phyloP scores from a whole-genome alignment of 768 basidiomycete genomes.

The Terana coerulea region DNA sequence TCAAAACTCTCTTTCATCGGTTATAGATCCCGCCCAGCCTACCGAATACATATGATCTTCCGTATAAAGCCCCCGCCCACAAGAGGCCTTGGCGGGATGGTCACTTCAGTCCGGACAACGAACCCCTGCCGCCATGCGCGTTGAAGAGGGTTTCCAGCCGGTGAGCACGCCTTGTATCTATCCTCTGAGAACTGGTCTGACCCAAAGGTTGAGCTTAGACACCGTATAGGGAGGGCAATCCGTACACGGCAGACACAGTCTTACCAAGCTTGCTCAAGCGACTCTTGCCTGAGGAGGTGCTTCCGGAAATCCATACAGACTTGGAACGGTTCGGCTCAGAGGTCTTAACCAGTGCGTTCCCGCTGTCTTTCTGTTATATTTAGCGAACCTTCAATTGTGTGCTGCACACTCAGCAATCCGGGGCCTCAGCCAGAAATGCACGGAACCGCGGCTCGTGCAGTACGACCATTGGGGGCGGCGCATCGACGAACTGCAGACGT shows the following conservation, averaged over 20 bases:
- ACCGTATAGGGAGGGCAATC: constrained; percentile 54
- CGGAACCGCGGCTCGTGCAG: constrained; percentile 55
- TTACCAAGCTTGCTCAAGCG: constrained; percentile 59
- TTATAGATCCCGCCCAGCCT: no score
- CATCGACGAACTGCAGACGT: constrained; percentile 63
- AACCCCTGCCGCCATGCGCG: constrained; percentile 42
- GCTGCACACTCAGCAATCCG: constrained; percentile 45
- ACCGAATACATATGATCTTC: no score
- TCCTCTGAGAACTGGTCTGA: not conserved
- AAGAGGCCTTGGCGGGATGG: no score
- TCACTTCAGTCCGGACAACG: no score
- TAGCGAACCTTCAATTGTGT: no score
- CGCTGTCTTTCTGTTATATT: no score
- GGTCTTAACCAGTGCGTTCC: constrained; percentile 43
- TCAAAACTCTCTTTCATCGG: no score
- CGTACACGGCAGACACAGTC: constrained; percentile 58
- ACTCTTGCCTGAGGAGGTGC: constrained; percentile 43
- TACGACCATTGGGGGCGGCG: constrained; percentile 73
- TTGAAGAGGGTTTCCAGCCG: constrained; percentile 65
- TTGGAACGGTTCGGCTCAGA: constrained; percentile 56
- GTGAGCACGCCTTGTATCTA: constrained; percentile 30
- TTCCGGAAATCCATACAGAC: constrained; percentile 53
- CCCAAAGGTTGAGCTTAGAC: constrained; percentile 29
- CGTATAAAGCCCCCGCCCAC: no score
- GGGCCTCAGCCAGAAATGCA: constrained; percentile 37